Percentiles rank a stretch among this genome's conserved stretches.
Conservation (phyloP, 2,329 filamentous ascomycete genomes). For the Sclerotinia sclerotiorum region DNA sequence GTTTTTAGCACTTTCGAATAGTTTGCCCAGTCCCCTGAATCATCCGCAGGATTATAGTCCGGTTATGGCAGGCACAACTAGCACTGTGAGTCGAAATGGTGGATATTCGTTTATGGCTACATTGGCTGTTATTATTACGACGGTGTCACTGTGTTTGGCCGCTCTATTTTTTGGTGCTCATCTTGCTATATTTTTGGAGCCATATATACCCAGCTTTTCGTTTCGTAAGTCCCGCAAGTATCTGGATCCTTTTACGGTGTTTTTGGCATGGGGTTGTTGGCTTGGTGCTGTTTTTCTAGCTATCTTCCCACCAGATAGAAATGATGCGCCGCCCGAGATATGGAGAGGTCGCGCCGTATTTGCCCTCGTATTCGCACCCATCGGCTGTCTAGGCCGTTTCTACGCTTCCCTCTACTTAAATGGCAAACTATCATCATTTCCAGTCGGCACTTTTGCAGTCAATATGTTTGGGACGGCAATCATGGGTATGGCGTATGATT, state of each 20-base stretch:
- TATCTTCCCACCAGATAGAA: conserved; percentile 65
- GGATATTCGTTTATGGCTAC: conserved; percentile 84
- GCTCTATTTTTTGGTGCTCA: conserved; percentile 74
- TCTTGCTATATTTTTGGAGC: conserved; percentile 62
- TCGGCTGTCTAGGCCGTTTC: conserved; percentile 75
- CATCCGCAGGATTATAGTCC: conserved; percentile 42
- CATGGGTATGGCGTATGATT: conserved; percentile 73
- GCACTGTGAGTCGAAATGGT: conserved; percentile 55
- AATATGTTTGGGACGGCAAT: conserved; percentile 77
- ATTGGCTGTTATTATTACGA: conserved; percentile 71
- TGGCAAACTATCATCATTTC: conserved; percentile 63
- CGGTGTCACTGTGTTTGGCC: conserved; percentile 66
- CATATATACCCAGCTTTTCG: conserved; percentile 59
- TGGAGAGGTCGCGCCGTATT: conserved; percentile 80
- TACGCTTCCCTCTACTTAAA: conserved; percentile 74
- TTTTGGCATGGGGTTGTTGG: conserved; percentile 75
- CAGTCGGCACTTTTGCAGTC: conserved; percentile 79
- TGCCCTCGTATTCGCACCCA: conserved; percentile 76
- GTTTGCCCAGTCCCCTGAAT: conserved; percentile 55
- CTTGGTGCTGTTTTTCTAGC: conserved; percentile 71
- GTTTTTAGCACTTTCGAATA: conserved; percentile 78
- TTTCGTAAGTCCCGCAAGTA: conserved; percentile 56
- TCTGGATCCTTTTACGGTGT: conserved; percentile 61
- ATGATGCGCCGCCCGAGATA: conserved; percentile 47
- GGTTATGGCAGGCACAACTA: conserved; percentile 39